Evolutionary conservation across 352 stramenopile genomes (phyloP).

Genomic region (Globisporangium middletonii): DNA sequence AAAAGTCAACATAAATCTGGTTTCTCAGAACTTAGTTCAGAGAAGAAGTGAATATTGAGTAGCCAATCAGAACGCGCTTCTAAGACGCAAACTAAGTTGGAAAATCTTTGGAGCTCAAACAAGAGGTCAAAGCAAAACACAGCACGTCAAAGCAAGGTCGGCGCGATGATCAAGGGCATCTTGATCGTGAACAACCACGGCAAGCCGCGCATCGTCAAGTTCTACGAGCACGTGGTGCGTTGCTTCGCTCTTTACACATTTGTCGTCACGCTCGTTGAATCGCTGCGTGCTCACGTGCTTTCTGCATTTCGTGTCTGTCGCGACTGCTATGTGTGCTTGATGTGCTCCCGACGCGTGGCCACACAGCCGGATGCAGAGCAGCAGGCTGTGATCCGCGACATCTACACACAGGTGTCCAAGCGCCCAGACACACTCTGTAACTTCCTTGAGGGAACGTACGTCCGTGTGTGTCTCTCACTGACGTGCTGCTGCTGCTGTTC

Average conservation of each 20-base stretch:
- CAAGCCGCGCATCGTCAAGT: slow-evolving; percentile 98
- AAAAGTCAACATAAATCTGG: too few species aligned
- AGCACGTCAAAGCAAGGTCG: neutral
- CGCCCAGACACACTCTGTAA: slow-evolving; percentile 98
- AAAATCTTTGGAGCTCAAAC: neutral
- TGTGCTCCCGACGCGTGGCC: neutral
- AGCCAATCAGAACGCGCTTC: too few species aligned
- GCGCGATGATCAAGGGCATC: slow-evolving; percentile 97
- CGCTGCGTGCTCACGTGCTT: too few species aligned
- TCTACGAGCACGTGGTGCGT: slow-evolving; percentile 97
- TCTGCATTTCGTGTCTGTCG: neutral
- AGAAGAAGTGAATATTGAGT: too few species aligned
- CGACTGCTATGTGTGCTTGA: neutral
- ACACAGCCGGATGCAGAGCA: slow-evolving; percentile 92
- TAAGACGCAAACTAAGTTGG: too few species aligned
- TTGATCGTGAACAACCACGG: slow-evolving; percentile 99
- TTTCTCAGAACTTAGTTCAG: too few species aligned
- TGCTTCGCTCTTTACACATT: neutral
- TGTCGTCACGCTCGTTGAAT: too few species aligned
- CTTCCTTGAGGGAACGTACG: slow-evolving; percentile 96
- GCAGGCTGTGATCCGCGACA: slow-evolving; percentile 96
- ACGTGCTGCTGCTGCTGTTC: neutral
- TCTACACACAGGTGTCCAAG: slow-evolving; percentile 98
- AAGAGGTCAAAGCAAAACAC: neutral
- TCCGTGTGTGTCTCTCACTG: slow-evolving; percentile 2